Conservation (phyloP, 1,139 yeast genomes). For the Eremothecium sinecaudum region DNA sequence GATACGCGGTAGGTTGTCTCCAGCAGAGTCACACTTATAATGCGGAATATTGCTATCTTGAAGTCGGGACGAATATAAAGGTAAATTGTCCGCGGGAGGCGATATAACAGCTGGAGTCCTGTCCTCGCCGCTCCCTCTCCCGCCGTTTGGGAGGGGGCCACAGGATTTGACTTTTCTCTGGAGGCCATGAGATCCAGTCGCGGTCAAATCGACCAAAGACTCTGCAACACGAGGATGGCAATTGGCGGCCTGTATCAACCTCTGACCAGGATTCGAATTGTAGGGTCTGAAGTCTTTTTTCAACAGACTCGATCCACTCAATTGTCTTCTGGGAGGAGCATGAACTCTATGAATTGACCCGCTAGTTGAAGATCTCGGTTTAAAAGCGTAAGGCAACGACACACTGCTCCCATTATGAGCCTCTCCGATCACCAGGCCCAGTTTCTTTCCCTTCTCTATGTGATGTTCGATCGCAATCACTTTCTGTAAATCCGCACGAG, state of each 20-base stretch:
- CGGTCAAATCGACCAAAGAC: not conserved
- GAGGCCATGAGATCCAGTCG: not conserved
- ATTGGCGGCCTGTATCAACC: not conserved
- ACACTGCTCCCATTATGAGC: not conserved
- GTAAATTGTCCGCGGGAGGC: not conserved
- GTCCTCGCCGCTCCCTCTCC: constrained; percentile 2
- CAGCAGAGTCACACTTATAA: constrained; percentile 26
- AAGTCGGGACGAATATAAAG: constrained; percentile 12
- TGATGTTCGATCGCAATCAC: too few species aligned
- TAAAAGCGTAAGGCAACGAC: not conserved
- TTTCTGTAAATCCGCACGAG: not conserved
- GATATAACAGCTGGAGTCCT: not conserved
- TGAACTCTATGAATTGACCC: constrained; percentile 1
- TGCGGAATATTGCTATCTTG: constrained; percentile 13
- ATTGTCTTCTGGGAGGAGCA: not conserved
- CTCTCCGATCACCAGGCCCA: not conserved
- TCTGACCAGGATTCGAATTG: not conserved
- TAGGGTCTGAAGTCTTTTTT: constrained; percentile 2
- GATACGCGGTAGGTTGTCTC: constrained; percentile 71
- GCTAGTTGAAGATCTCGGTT: not conserved
- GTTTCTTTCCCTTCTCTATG: not conserved
- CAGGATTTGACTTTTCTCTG: not conserved
- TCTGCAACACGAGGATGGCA: not conserved
- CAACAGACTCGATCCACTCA: not conserved
- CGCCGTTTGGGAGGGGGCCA: not conserved